Evolutionary conservation across 1,284 basidiomycete genomes (phyloP).

Genomic region (Cryptococcus sp.): DNA sequence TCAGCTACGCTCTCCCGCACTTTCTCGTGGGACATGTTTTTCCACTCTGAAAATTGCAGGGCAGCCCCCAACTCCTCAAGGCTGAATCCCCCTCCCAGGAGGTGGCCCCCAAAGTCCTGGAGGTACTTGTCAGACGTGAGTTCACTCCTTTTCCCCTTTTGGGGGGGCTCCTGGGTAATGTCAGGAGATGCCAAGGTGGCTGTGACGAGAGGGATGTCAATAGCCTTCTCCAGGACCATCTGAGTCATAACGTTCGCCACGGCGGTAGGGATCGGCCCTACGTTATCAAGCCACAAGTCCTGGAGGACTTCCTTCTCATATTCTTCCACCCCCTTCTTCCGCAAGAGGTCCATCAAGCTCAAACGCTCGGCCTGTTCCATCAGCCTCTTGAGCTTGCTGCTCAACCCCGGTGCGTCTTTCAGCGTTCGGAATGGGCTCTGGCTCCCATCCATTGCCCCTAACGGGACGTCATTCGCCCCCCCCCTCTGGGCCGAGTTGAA

Average conservation of each 20-base stretch:
- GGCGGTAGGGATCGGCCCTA: conserved; percentile 7
- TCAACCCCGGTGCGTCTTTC: not conserved
- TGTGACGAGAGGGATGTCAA: conserved; percentile 5
- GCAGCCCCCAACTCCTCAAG: not conserved
- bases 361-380: conserved; percentile 7
- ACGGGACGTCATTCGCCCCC: not conserved
- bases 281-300: conserved; percentile 3
- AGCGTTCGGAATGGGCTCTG: conserved; percentile 6
- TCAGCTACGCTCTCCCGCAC: not conserved
- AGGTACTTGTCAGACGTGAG: not conserved
- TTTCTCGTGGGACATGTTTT: not conserved
- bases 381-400: conserved; percentile 3
- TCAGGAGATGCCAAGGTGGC: not conserved
- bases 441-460: conserved; percentile 6
- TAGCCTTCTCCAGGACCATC: conserved; percentile 5
- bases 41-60: conserved; percentile 2
- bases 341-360: conserved; percentile 3
- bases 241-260: conserved; percentile 4
- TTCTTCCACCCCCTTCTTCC: not conserved
- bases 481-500: conserved; percentile 1
- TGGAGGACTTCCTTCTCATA: not conserved
- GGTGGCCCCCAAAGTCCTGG: not conserved
- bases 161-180: not conserved
- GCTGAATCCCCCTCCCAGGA: not conserved
- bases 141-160: not conserved